phyloP scores from a whole-genome alignment of 352 stramenopile genomes.

The Pythium phragmitis region DNA sequence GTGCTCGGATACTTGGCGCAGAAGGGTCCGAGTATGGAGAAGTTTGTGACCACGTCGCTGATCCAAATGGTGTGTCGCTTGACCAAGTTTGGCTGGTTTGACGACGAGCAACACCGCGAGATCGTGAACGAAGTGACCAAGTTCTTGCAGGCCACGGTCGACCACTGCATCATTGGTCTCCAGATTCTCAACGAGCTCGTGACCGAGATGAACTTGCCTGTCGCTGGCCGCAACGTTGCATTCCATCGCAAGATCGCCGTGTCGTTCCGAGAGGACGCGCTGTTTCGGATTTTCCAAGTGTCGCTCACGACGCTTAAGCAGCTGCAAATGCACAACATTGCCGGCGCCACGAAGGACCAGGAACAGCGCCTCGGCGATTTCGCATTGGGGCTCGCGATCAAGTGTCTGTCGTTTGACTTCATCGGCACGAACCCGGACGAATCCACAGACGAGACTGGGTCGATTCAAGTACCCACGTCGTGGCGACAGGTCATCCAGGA shows the following conservation, averaged over 20 bases:
- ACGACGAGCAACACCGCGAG: conserved; percentile 95
- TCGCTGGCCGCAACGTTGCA: conserved; percentile 92
- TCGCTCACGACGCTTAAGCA: conserved; percentile 95
- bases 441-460: conserved; percentile 96
- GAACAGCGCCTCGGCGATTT: conserved; percentile 93
- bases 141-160: conserved; percentile 95
- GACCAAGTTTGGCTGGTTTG: conserved; percentile 99
- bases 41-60: conserved; percentile 94
- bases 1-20: conserved; percentile 96
- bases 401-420: conserved; percentile 98
- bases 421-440: conserved; percentile 99
- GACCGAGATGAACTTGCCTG: conserved; percentile 97
- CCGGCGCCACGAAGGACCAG: conserved; percentile 77
- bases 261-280: conserved; percentile 95
- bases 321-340: conserved; percentile 90
- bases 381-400: conserved; percentile 90
- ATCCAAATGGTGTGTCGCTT: conserved; percentile 98
- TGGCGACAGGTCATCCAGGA: conserved; percentile 95
- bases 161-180: conserved; percentile 97
- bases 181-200: conserved; percentile 98
- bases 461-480: conserved; percentile 96
- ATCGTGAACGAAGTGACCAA: conserved; percentile 98
- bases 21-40: conserved; percentile 92
- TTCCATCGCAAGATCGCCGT: conserved; percentile 98
- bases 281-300: conserved; percentile 96